These are phyloP conservation scores for Dictyostelium firmibasis DNA, from an alignment of 78 protist genomes.

Conservation along the genomic window DNA sequence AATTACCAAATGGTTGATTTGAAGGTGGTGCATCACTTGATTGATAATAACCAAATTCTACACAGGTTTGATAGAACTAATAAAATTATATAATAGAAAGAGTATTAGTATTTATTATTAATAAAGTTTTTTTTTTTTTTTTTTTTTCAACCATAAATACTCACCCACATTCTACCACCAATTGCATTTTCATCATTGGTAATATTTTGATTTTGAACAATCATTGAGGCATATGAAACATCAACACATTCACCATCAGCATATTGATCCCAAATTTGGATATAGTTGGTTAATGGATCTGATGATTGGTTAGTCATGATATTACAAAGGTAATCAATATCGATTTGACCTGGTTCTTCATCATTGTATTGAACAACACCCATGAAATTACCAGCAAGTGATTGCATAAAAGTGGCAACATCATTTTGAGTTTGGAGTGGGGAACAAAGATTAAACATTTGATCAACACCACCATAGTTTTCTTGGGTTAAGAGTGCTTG, in stretches of 20 bases:
- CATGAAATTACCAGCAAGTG: conserved; percentile 62
- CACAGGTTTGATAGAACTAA: background rate
- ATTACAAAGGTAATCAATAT: conserved; percentile 5
- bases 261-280: conserved; percentile 30
- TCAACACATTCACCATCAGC: conserved; percentile 33
- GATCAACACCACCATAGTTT: conserved; percentile 48
- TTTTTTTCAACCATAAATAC: background rate
- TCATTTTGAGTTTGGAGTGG: conserved; percentile 36
- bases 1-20: conserved; percentile 66
- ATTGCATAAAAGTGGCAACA: conserved; percentile 69
- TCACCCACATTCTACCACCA: conserved; percentile 80
- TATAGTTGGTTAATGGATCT: conserved; percentile 64
- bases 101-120: background rate
- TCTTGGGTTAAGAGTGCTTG: background rate
- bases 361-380: conserved; percentile 75
- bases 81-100: too few species aligned
- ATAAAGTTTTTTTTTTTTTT: background rate
- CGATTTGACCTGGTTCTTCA: conserved; percentile 20
- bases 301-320: background rate
- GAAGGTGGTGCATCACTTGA: conserved; percentile 47
- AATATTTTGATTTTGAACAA: background rate
- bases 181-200: conserved; percentile 33
- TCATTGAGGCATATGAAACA: conserved; percentile 34
- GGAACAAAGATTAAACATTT: conserved; percentile 28
- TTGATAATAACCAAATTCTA: conserved; percentile 87